Percentiles rank a stretch among this genome's conserved stretches.
Conservation (phyloP, 2,329 filamentous ascomycete genomes). For the Rhexocercosporidium sp. region DNA sequence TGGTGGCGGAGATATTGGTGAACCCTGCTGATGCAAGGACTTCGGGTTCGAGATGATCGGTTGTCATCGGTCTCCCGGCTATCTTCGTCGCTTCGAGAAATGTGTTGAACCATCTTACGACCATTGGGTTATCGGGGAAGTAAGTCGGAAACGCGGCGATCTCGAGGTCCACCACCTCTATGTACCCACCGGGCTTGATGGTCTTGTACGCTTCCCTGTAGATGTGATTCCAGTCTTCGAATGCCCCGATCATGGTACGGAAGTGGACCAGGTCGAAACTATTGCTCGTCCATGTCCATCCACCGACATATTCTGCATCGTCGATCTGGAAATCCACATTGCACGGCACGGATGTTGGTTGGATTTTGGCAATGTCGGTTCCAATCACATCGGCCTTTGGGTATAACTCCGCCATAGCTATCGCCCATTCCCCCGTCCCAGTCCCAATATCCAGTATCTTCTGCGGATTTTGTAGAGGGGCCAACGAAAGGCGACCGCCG, state of each 20-base stretch:
- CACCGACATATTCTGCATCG: conserved; percentile 53
- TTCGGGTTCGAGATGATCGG: conserved; percentile 33
- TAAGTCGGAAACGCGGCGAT: conserved; percentile 28
- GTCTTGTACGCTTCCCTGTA: conserved; percentile 55
- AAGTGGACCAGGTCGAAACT: conserved; percentile 67
- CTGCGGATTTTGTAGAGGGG: conserved; percentile 46
- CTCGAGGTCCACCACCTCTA: conserved; percentile 42
- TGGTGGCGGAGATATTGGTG: conserved; percentile 45
- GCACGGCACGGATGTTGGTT: conserved; percentile 60
- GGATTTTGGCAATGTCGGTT: conserved; percentile 63
- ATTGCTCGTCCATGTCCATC: conserved; percentile 56
- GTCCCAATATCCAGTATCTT: conserved; percentile 54
- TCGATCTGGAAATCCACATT: conserved; percentile 72
- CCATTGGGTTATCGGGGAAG: conserved; percentile 26
- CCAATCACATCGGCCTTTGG: conserved; percentile 59
- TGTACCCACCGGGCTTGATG: conserved; percentile 41
- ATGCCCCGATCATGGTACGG: conserved; percentile 61
- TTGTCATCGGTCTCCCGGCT: conserved; percentile 30
- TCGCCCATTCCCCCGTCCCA: conserved; percentile 67
- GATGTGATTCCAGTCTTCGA: conserved; percentile 60
- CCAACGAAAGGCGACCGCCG: conserved; percentile 36
- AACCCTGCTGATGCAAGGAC: conserved; percentile 48
- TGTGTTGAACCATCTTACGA: conserved; percentile 20
- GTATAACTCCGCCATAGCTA: conserved; percentile 60
- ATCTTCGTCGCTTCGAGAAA: conserved; percentile 29